A percentile compares a stretch with the other conserved stretches of the same genome.
Evolutionary conservation across 805 yeast species (phyloP).

Genomic region (Candida cerambycidarum): DNA sequence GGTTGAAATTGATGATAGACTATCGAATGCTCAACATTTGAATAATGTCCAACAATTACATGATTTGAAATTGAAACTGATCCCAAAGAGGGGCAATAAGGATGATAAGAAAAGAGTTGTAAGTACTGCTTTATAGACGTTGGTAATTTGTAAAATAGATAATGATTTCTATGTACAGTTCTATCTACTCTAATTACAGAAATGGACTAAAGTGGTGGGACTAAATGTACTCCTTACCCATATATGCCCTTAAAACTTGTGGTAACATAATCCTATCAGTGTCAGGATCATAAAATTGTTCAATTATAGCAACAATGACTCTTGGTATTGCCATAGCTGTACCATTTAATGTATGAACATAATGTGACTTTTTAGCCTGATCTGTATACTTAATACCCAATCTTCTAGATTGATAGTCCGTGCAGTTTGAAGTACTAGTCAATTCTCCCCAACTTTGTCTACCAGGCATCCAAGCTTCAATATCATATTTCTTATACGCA

Average conservation of each 20-base stretch:
- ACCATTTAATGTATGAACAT: constrained; percentile 86
- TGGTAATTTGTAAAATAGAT: not conserved
- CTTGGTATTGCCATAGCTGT: constrained; percentile 96
- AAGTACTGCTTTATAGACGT: constrained; percentile 18
- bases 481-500: constrained; percentile 86
- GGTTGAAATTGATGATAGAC: not conserved
- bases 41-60: constrained; percentile 13
- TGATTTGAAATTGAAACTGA: constrained; percentile 10
- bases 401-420: constrained; percentile 87
- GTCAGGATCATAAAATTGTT: constrained; percentile 69
- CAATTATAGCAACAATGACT: constrained; percentile 84
- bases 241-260: constrained; percentile 60
- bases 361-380: constrained; percentile 36
- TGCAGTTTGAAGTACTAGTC: constrained; percentile 87
- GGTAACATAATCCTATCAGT: constrained; percentile 63
- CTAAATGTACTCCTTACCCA: constrained; percentile 52
- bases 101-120: constrained; percentile 23
- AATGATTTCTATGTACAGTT: not conserved
- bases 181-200: too few species aligned
- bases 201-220: too few species aligned
- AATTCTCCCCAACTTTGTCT: constrained; percentile 91
- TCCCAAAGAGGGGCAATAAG: constrained; percentile 2
- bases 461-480: constrained; percentile 99
- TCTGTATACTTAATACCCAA: constrained; percentile 61
- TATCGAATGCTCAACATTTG: constrained; percentile 1